phyloP scores from a whole-genome alignment of 2,329 filamentous ascomycete genomes.

The Hypocreales sp. region DNA sequence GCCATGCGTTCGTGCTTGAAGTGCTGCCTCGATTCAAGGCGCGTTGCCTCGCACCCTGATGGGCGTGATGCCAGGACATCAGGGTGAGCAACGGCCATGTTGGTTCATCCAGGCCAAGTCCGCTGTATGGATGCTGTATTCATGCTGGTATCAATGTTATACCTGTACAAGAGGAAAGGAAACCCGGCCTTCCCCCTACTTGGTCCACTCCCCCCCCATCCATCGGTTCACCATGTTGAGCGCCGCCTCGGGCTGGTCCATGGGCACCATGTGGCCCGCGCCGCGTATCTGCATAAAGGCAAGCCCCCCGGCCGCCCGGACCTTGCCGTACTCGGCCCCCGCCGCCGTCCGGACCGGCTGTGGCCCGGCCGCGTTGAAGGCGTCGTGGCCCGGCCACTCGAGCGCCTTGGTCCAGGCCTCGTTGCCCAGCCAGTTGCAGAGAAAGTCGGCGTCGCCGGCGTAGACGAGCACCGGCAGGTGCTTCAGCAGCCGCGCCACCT shows the following conservation, averaged over 20 bases:
- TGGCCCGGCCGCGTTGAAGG: slow-evolving; percentile 56
- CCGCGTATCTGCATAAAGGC: slow-evolving; percentile 80
- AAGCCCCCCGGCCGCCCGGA: slow-evolving; percentile 84
- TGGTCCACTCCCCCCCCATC: slow-evolving; percentile 68
- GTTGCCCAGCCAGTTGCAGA: slow-evolving; percentile 97
- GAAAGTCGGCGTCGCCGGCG: slow-evolving; percentile 74
- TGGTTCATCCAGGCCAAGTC: no score
- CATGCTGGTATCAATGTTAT: no score
- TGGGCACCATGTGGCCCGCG: slow-evolving; percentile 91
- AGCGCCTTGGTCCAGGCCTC: slow-evolving; percentile 86
- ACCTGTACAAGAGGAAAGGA: not conserved
- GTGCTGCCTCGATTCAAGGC: no score
- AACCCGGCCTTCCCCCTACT: not conserved
- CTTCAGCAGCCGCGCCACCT: slow-evolving; percentile 71
- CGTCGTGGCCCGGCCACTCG: slow-evolving; percentile 77
- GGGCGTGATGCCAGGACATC: no score
- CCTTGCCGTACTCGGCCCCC: slow-evolving; percentile 45
- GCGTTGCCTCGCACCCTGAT: no score
- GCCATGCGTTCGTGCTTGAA: no score
- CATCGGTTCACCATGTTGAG: slow-evolving; percentile 91
- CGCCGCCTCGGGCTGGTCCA: slow-evolving; percentile 79
- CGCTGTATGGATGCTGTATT: no score
- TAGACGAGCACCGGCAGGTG: slow-evolving; percentile 92
- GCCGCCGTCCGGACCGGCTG: slow-evolving; percentile 48
- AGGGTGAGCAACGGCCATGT: no score